These are phyloP conservation scores for Asterophora lycoperdoides DNA, from an alignment of 768 basidiomycete genomes.

Conservation along the genomic window DNA sequence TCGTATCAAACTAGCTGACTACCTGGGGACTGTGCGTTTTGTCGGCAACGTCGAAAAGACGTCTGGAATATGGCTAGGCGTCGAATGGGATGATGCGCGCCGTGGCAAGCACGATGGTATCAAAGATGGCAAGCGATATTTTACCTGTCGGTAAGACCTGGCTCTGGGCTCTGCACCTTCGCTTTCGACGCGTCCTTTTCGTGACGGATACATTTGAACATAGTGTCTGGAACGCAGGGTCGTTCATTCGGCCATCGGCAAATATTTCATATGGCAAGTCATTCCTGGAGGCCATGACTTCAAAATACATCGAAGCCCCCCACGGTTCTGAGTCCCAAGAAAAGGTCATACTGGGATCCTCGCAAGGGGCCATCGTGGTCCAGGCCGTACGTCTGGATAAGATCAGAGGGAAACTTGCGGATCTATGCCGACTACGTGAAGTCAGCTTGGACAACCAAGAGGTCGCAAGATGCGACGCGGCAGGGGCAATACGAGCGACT, in stretches of 20 bases:
- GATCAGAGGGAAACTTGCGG: slow-evolving; percentile 64
- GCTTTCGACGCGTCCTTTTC: slow-evolving; percentile 10
- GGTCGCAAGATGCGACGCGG: slow-evolving; percentile 47
- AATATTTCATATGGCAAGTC: slow-evolving; percentile 57
- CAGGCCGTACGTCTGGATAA: slow-evolving; percentile 83
- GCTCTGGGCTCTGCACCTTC: slow-evolving; percentile 7
- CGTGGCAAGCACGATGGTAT: slow-evolving; percentile 87
- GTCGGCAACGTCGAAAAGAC: slow-evolving; percentile 62
- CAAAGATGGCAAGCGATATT: slow-evolving; percentile 76
- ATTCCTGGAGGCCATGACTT: slow-evolving; percentile 68
- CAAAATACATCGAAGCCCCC: slow-evolving; percentile 72
- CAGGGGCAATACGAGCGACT: slow-evolving; percentile 47
- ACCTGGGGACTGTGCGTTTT: slow-evolving; percentile 69
- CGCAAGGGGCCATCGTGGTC: slow-evolving; percentile 77
- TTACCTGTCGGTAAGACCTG: slow-evolving; percentile 62
- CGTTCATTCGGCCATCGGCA: slow-evolving; percentile 74
- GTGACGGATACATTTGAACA: slow-evolving; percentile 10
- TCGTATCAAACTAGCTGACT: slow-evolving; percentile 49
- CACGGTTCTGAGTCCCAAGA: slow-evolving; percentile 54
- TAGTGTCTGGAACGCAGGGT: slow-evolving; percentile 63
- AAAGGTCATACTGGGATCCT: slow-evolving; percentile 72
- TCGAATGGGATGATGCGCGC: slow-evolving; percentile 88
- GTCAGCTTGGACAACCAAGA: slow-evolving; percentile 72
- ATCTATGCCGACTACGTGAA: slow-evolving; percentile 65
- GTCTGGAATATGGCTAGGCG: slow-evolving; percentile 81